Evolutionary conservation across 345 rosid species (phyloP), one percentile per base, ranked within the genome.

Genomic region (Dovyalis caffra): DNA sequence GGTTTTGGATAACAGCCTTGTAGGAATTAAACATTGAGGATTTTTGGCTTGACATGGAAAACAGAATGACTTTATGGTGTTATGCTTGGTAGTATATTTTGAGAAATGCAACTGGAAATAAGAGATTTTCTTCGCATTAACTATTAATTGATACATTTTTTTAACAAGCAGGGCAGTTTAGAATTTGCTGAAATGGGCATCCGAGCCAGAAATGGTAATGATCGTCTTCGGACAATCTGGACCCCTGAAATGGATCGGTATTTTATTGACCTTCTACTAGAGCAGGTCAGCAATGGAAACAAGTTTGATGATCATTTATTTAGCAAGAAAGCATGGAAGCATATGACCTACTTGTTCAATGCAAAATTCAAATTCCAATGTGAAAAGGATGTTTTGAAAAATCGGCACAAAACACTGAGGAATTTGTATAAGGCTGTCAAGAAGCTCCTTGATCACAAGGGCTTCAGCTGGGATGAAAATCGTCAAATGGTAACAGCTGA

Each of bases 241-340:
- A 90, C 96, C 1, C 92, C 89, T 28, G 97, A 94, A 76, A 94
- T 90, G 97, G 94, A 94, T 75, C 66, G 86, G n/a, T 90, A 79
- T 81, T 91, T 94, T 85, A 88, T 94, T 6, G 87, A 87, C 57
- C 87, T 90, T 0, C 85, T 91, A 86, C 56, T 93, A 56, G 94
- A 94, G 57, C 92, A 94, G 78, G 90, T 87, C 61, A 84, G 76
- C 74, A 85, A 83, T 78, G 96, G 97, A 64, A 91, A 94, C 62
- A 85, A 81, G 73, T 81, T 88, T 51, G 94, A 94, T 40, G 96
- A 92, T 74, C 90, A 86, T 73, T 79, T 89, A 53, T 94, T 90
- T 77, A 88, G 95, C 72, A 89, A 89, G 78, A 85, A 91, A 35
- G 97, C 98, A 31, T 94, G 97, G 98, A 90, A 90, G 83, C 73